A percentile compares a stretch with the other conserved stretches of the same genome.
Conservation (phyloP, 345 rosid species). For the Eucalyptus sp. region DNA sequence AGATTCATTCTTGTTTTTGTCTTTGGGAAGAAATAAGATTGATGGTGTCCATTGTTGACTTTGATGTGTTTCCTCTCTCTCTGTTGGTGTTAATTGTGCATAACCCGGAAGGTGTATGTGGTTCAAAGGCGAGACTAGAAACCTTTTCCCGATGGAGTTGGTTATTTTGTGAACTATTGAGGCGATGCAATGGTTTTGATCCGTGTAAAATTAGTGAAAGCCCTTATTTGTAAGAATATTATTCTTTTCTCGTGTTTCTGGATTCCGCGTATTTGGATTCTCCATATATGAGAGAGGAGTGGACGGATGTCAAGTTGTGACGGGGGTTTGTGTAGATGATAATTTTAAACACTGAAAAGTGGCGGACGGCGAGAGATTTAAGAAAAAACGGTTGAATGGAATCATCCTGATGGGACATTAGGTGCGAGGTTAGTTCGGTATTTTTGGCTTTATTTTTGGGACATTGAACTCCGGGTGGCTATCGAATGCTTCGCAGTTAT, state of each 20-base stretch:
- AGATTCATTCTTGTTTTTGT: neutral
- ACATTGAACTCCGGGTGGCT: neutral
- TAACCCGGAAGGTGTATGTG: neutral
- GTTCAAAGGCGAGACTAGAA: neutral
- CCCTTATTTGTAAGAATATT: neutral
- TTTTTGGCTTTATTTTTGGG: neutral
- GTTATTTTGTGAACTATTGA: neutral
- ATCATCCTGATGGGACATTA: neutral
- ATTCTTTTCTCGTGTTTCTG: neutral
- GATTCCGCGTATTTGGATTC: neutral
- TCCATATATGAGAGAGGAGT: neutral
- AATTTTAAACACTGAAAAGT: neutral
- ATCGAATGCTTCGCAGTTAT: neutral
- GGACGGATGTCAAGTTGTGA: neutral
- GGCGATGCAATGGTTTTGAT: neutral
- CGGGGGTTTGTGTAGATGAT: neutral
- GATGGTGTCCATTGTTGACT: neutral
- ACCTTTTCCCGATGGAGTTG: neutral
- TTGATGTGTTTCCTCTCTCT: neutral
- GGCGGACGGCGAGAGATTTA: neutral
- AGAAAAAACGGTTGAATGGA: neutral
- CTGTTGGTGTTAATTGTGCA: neutral
- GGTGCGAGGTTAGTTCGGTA: neutral
- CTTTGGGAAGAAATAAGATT: neutral
- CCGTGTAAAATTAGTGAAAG: neutral